Evolutionary conservation across 2,329 filamentous ascomycete species (phyloP).

Genomic region (Neopestalotiopsis sp.): DNA sequence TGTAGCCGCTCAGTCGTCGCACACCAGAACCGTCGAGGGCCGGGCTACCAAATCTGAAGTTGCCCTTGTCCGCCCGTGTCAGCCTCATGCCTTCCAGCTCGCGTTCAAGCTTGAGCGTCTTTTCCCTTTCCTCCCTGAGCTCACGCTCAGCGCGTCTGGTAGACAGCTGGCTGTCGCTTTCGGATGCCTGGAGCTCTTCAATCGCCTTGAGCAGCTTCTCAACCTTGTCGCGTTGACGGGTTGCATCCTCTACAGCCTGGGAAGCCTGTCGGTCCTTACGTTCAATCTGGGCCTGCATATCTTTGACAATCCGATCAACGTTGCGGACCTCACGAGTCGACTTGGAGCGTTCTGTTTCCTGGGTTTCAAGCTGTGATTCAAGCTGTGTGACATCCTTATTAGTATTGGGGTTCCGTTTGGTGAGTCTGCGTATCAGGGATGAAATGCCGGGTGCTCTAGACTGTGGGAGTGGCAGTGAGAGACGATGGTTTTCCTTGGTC

Average conservation of each 20-base stretch:
- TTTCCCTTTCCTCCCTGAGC: conserved; percentile 86
- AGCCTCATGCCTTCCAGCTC: conserved; percentile 88
- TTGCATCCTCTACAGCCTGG: conserved; percentile 82
- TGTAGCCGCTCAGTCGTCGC: conserved; percentile 52
- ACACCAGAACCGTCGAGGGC: conserved; percentile 28
- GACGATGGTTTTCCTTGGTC: conserved; percentile 4
- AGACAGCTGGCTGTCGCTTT: conserved; percentile 80
- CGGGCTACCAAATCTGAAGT: conserved; percentile 33
- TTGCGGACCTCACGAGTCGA: conserved; percentile 89
- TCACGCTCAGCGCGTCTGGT: conserved; percentile 89
- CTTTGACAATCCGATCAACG: conserved; percentile 91
- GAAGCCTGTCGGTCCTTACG: conserved; percentile 87
- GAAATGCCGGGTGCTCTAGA: conserved; percentile 25
- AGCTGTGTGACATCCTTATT: conserved; percentile 62
- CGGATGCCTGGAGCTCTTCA: conserved; percentile 89
- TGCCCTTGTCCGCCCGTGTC: conserved; percentile 67
- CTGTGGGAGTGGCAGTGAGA: conserved; percentile 7
- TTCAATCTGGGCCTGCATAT: conserved; percentile 89
- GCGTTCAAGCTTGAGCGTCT: conserved; percentile 78
- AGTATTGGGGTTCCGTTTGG: conserved; percentile 26
- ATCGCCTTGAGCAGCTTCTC: conserved; percentile 89
- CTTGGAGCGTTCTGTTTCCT: conserved; percentile 78
- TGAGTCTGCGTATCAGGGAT: conserved; percentile 29
- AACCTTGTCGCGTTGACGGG: conserved; percentile 86
- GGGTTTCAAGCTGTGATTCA: conserved; percentile 83